These are phyloP conservation scores for Sambucus nigra DNA, from an alignment of 129 eudicot genomes.

Conservation along the genomic window DNA sequence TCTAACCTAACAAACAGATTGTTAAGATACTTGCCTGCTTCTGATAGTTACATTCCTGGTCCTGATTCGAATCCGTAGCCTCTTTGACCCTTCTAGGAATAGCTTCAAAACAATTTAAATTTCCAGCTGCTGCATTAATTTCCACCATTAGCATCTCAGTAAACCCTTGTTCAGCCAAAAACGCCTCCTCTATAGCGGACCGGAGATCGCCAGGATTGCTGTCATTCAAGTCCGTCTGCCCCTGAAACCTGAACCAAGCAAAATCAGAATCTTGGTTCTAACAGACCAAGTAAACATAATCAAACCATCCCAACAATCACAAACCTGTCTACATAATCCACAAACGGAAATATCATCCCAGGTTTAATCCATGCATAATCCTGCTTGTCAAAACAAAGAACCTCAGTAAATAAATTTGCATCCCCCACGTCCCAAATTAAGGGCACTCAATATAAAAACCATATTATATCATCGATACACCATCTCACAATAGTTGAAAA, in stretches of 20 bases:
- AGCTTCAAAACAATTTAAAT: conserved; percentile 48
- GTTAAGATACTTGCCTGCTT: conserved; percentile 47
- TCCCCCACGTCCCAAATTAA: too few relatives aligned
- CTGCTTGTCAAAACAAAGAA: conserved; percentile 32
- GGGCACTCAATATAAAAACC: too few relatives aligned
- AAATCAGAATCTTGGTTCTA: conserved; percentile 2
- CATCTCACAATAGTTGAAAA: background rate
- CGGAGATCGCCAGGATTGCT: conserved; percentile 70
- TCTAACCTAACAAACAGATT: too few relatives aligned
- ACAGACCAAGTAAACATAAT: conserved; percentile 1
- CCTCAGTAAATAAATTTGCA: conserved; percentile 4
- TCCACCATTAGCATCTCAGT: conserved; percentile 86
- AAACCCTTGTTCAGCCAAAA: conserved; percentile 84
- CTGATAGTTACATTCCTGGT: conserved; percentile 32
- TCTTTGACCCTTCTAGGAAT: conserved; percentile 46
- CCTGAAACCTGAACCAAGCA: conserved; percentile 63
- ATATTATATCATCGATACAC: too few relatives aligned
- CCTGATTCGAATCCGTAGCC: conserved; percentile 43
- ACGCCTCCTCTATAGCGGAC: conserved; percentile 94
- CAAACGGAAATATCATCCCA: conserved; percentile 67
- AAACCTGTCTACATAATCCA: conserved; percentile 81
- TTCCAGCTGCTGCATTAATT: conserved; percentile 88
- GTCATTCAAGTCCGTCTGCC: conserved; percentile 71
- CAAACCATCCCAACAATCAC: conserved; percentile 12
- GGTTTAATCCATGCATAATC: conserved; percentile 83